A percentile compares a stretch with the other conserved stretches of the same genome.
These are phyloP conservation scores for Paecilomyces fulvus DNA, from an alignment of 2,329 filamentous ascomycete species.

Conservation along the genomic window DNA sequence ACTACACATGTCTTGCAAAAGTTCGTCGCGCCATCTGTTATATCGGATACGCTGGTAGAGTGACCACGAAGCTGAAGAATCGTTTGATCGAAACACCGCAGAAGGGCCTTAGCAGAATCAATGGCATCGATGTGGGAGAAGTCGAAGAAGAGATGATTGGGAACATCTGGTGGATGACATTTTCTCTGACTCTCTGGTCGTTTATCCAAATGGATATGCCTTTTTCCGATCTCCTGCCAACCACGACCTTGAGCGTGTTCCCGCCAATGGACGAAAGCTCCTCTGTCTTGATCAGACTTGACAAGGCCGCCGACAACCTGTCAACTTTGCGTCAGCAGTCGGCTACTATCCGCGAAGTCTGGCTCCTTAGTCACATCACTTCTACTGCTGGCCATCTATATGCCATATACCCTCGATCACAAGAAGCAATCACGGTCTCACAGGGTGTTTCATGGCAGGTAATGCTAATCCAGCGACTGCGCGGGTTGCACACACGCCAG, in stretches of 20 bases:
- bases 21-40: constrained; percentile 29
- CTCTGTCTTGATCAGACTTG: constrained; percentile 11
- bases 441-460: constrained; percentile 5
- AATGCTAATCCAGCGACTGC: constrained; percentile 6
- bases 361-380: constrained; percentile 12
- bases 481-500: constrained; percentile 1
- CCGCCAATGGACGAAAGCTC: constrained; percentile 12
- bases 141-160: constrained; percentile 34
- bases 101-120: constrained; percentile 28
- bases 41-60: constrained; percentile 24
- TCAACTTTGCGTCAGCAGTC: constrained; percentile 10
- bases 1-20: constrained; percentile 23
- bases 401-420: constrained; percentile 7
- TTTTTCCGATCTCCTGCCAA: constrained; percentile 9
- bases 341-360: constrained; percentile 9
- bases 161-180: constrained; percentile 35
- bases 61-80: constrained; percentile 25
- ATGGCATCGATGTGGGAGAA: constrained; percentile 33
- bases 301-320: constrained; percentile 11
- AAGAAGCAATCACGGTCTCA: not conserved
- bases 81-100: constrained; percentile 11
- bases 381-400: constrained; percentile 12
- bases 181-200: constrained; percentile 32
- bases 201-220: constrained; percentile 28
- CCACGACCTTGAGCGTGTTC: constrained; percentile 7